Evolutionary conservation across 2,329 filamentous ascomycete species (phyloP).

Genomic region (Aspergillus arachidicola): DNA sequence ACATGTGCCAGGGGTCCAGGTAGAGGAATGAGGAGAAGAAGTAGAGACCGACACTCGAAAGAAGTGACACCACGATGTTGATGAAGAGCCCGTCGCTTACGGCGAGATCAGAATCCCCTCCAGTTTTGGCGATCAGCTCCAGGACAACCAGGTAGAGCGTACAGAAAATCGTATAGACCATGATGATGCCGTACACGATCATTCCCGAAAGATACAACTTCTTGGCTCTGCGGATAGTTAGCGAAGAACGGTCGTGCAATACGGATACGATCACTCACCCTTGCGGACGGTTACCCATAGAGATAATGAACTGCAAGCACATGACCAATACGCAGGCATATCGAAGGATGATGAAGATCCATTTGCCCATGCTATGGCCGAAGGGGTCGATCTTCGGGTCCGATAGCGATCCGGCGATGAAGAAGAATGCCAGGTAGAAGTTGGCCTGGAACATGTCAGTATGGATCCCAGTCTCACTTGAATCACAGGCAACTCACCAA

Average conservation of each 20-base stretch:
- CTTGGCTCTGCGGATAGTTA: constrained; percentile 59
- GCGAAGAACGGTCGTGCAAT: constrained; percentile 10
- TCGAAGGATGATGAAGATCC: constrained; percentile 83
- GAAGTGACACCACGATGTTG: constrained; percentile 87
- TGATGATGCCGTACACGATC: constrained; percentile 89
- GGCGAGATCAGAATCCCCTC: constrained; percentile 49
- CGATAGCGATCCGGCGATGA: constrained; percentile 86
- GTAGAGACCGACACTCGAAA: constrained; percentile 89
- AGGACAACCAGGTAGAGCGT: constrained; percentile 83
- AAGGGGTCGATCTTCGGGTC: constrained; percentile 85
- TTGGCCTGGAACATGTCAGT: constrained; percentile 62
- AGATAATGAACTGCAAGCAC: constrained; percentile 92
- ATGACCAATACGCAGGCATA: constrained; percentile 88
- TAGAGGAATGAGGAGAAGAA: constrained; percentile 96
- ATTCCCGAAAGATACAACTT: constrained; percentile 87
- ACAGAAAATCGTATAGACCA: constrained; percentile 92
- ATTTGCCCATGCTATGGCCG: constrained; percentile 78
- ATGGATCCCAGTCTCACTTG: not conserved
- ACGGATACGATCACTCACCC: constrained; percentile 54
- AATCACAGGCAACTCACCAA: constrained; percentile 51
- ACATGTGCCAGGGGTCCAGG: constrained; percentile 98
- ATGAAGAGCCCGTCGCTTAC: constrained; percentile 90
- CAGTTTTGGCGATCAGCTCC: constrained; percentile 65
- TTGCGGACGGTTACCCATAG: constrained; percentile 93
- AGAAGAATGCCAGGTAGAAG: constrained; percentile 99